phyloP scores from a whole-genome alignment of 2,329 filamentous ascomycete genomes.

The Boeremia exigua region DNA sequence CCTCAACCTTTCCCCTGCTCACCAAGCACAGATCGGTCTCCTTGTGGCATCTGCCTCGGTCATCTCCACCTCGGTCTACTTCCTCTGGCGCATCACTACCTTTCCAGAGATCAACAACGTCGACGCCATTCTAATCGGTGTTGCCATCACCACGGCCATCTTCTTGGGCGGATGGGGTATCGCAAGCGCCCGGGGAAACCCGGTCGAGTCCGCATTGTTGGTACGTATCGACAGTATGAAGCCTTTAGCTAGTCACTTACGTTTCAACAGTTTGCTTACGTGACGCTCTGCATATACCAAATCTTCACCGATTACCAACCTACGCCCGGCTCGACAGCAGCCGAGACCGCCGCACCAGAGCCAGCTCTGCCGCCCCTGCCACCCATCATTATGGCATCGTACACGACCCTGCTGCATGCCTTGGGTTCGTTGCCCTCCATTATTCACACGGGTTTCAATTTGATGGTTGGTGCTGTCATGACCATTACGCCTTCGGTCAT shows the following conservation, averaged over 20 bases:
- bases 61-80: conserved; percentile 93
- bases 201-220: conserved; percentile 90
- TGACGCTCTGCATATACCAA: conserved; percentile 98
- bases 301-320: conserved; percentile 98
- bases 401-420: conserved; percentile 86
- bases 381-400: conserved; percentile 97
- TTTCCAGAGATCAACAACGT: conserved; percentile 93
- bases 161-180: conserved; percentile 95
- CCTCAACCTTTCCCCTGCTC: conserved; percentile 31
- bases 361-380: conserved; percentile 96
- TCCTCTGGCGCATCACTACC: conserved; percentile 91
- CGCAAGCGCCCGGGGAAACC: conserved; percentile 89
- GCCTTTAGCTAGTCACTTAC: conserved; percentile 11
- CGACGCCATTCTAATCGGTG: conserved; percentile 90
- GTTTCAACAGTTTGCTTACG: conserved; percentile 75
- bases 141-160: conserved; percentile 88
- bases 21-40: conserved; percentile 74
- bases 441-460: conserved; percentile 81
- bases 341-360: conserved; percentile 61
- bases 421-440: conserved; percentile 83
- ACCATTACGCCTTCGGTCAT: conserved; percentile 96
- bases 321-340: conserved; percentile 64
- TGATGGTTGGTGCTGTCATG: conserved; percentile 89
- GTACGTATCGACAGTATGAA: conserved; percentile 35
- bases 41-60: conserved; percentile 87